These are phyloP conservation scores for Lathyrus aphaca DNA, from an alignment of 306 rosid genomes.

Conservation along the genomic window DNA sequence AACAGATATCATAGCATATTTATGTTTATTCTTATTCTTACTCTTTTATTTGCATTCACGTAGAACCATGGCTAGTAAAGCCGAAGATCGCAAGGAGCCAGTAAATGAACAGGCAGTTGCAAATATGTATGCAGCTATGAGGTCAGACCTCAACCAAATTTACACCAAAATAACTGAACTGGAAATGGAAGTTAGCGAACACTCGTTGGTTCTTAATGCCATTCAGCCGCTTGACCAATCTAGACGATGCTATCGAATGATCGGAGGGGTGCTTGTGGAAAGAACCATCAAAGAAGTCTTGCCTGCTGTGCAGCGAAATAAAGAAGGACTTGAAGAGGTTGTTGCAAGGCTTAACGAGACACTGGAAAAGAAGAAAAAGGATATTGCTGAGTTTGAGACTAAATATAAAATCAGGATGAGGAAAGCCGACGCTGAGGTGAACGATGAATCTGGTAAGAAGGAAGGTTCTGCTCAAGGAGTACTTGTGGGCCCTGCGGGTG, in stretches of 20 bases:
- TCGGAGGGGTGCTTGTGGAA: constrained; percentile 97
- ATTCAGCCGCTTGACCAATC: constrained; percentile 90
- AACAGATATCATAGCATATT: not conserved
- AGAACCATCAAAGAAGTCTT: constrained; percentile 91
- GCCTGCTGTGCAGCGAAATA: constrained; percentile 94
- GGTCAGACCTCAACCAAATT: constrained; percentile 90
- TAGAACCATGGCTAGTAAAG: constrained; percentile 67
- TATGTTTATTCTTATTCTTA: constrained; percentile 17
- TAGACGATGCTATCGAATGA: constrained; percentile 92
- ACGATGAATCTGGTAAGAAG: constrained; percentile 71
- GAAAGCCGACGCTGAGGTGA: constrained; percentile 67
- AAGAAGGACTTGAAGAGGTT: constrained; percentile 92
- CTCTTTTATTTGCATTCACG: constrained; percentile 1
- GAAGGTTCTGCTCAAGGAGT: constrained; percentile 97
- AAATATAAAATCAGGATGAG: constrained; percentile 87
- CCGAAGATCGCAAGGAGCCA: constrained; percentile 71
- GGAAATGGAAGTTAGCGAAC: constrained; percentile 95
- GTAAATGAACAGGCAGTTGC: constrained; percentile 87
- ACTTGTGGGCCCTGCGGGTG: constrained; percentile 89
- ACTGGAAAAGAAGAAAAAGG: constrained; percentile 90
- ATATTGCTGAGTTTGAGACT: constrained; percentile 80
- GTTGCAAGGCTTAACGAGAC: constrained; percentile 78
- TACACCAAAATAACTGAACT: constrained; percentile 94
- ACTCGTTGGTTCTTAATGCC: constrained; percentile 78
- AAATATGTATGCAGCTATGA: constrained; percentile 77